Percentiles rank a stretch among this genome's conserved stretches.
These are phyloP conservation scores for Arxiozyma slooffiae DNA, from an alignment of 1,139 yeast species.

Conservation along the genomic window DNA sequence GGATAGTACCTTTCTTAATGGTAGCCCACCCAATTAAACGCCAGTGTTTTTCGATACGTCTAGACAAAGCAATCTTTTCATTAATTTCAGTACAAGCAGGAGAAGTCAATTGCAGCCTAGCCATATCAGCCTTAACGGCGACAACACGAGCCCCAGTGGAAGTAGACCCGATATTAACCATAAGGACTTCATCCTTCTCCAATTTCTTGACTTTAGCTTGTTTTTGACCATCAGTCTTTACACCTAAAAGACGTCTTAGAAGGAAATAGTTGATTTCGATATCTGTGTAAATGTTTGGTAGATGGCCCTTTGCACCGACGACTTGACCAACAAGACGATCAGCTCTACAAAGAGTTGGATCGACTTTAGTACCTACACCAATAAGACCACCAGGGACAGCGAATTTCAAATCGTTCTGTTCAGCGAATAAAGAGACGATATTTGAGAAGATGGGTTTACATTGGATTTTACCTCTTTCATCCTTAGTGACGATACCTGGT, in stretches of 20 bases:
- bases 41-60: constrained; percentile 99
- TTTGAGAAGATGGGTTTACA: constrained; percentile 94
- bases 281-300: constrained; percentile 94
- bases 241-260: constrained; percentile 94
- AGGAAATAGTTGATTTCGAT: constrained; percentile 95
- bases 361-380: constrained; percentile 98
- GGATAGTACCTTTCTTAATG: constrained; percentile 85
- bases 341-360: constrained; percentile 97
- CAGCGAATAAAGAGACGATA: constrained; percentile 91
- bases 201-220: constrained; percentile 94
- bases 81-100: constrained; percentile 98
- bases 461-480: constrained; percentile 83
- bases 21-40: constrained; percentile 99
- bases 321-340: constrained; percentile 99
- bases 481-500: constrained; percentile 76
- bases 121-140: constrained; percentile 98
- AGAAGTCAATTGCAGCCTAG: constrained; percentile 88
- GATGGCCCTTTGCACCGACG: constrained; percentile 91
- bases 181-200: constrained; percentile 88
- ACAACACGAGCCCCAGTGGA: constrained; percentile 99
- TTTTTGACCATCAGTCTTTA: constrained; percentile 95
- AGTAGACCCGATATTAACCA: constrained; percentile 98
- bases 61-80: constrained; percentile 95
- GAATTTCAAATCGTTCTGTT: constrained; percentile 91
- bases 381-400: constrained; percentile 99